Evolutionary conservation across 257 asterid genomes (phyloP), one percentile per base, ranked within the genome.

Genomic region (Nicotiana knightiana): DNA sequence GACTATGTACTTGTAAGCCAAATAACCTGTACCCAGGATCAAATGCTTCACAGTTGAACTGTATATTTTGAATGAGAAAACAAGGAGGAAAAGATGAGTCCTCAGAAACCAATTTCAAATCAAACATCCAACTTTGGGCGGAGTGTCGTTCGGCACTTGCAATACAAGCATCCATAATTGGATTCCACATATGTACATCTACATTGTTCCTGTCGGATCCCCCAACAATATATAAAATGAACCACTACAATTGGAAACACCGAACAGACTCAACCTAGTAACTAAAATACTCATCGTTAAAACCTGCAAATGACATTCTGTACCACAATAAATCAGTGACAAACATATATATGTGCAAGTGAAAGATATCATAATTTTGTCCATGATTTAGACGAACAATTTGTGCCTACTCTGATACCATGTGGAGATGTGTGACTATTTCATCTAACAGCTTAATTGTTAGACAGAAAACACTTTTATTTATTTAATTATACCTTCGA

Each of bases 111-210:
- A 46, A 54, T 82, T 70, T 85, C 64, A 78, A 18, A 85, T 85
- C 87, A 85, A 62, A 85, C 83, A 59, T 81, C 85, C 73, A 17
- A n/a, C 28, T 43, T 46, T 17, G 53, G 66, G 24, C n/a, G 57
- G 18, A 77, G 65, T 54, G 64, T 70, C 84, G 70, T 85, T 62
- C 65, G 81, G 75, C 87, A 85, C 87, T 82, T 68, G 83, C 81
- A 85, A 67, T 21, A 58, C 16, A 24, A 78, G 67, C 57, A 33
- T 62, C 82, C 85, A 28, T 85, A 85, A 85, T 24, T 79, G 85
- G 84, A 85, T 63, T 70, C 70, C 55, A 0, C 21, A 32, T 65
- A 51, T 5, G 9, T 30, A 57, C 59, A 53, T 33, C 3, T 61
- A 30, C 54, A 57, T 33, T 5, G 2, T 28, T 12, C 4, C 10